Base-by-base conservation (phyloP, 2,329 filamentous ascomycete genomes). In the Escovopsis weberi region DNA sequence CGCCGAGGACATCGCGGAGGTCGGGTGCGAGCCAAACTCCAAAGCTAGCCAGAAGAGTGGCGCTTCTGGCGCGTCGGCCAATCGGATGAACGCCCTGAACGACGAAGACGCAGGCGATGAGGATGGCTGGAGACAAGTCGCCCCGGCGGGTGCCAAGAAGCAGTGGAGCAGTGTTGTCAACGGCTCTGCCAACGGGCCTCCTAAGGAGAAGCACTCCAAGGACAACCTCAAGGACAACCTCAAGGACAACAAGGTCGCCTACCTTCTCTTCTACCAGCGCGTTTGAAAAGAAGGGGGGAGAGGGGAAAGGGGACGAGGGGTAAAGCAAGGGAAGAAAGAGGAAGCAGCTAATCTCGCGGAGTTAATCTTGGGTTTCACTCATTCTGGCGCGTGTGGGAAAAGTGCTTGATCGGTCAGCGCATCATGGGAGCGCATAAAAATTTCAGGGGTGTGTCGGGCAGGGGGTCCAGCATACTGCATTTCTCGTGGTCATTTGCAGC, bases 181-280 rank as follows among this genome's bases (percentile, higher is more conserved):
- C 53, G 82, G 80, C 34, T 45, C 51, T n/a, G 63, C 67, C 36
- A 79, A 70, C 70, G 37, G 68, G 55, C 64, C 66, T 62, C 63
- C 69, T 65, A 71, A 75, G 66, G 50, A 69, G 55, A 70, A 75
- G 64, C 62, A 77, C 61, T 48, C 67, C 58, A 70, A 76, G 60
- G 28, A 32, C 28, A 32, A 65, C 50, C 74, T 84, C 57, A 86
- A 85, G 62, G 89, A 96, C 61, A 94, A 65, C 50, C 74, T 84
- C 57, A 86, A 85, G 62, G 89, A 96, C 61, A 94, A 89, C 70
- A 94, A 94, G 70, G 89, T 95, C 45, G 91, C 91, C 4, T 98
- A 98, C 64, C 77, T 98, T 51, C 66, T 98, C 56, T 94, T 98
- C 65, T 98, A 98, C 62, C 82, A 95, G 66, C 78, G 78, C 54